Evolutionary conservation across 2,329 filamentous ascomycete genomes (phyloP).

Genomic region (Aspergillus fumigatus): DNA sequence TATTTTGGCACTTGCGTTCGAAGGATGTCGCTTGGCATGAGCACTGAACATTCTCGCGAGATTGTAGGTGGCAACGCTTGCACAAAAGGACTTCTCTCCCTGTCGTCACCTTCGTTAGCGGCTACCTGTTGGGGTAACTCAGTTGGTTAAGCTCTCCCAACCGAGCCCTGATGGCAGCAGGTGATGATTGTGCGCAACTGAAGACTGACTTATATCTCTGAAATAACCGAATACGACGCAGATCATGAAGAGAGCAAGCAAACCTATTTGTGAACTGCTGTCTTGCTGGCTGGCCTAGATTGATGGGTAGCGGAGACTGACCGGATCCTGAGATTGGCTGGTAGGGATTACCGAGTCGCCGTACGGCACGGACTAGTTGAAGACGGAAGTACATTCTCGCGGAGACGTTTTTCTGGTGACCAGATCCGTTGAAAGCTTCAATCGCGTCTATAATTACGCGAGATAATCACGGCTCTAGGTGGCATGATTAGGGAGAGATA

Average conservation of each 20-base stretch:
- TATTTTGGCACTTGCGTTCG: not conserved
- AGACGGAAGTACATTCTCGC: not conserved
- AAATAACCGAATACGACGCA: not conserved
- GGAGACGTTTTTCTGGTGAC: not conserved
- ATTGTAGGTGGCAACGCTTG: not conserved
- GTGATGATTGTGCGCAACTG: not conserved
- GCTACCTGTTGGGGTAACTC: not conserved
- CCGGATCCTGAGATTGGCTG: conserved; percentile 11
- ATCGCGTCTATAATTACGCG: not conserved
- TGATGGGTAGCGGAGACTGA: conserved; percentile 9
- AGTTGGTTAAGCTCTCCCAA: not conserved
- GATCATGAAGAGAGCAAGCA: not conserved
- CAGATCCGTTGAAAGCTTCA: not conserved
- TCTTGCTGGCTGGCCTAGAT: not conserved
- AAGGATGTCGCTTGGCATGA: not conserved
- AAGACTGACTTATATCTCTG: not conserved
- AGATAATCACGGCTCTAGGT: not conserved
- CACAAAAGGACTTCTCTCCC: not conserved
- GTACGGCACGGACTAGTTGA: conserved; percentile 2
- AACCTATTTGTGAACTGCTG: not conserved
- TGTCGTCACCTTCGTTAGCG: not conserved
- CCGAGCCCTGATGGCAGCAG: not conserved
- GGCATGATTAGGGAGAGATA: not conserved
- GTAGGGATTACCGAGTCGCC: conserved; percentile 8
- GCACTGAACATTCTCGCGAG: not conserved